Evolutionary conservation across 129 eudicot species (phyloP).

Genomic region (Mikania micrantha): DNA sequence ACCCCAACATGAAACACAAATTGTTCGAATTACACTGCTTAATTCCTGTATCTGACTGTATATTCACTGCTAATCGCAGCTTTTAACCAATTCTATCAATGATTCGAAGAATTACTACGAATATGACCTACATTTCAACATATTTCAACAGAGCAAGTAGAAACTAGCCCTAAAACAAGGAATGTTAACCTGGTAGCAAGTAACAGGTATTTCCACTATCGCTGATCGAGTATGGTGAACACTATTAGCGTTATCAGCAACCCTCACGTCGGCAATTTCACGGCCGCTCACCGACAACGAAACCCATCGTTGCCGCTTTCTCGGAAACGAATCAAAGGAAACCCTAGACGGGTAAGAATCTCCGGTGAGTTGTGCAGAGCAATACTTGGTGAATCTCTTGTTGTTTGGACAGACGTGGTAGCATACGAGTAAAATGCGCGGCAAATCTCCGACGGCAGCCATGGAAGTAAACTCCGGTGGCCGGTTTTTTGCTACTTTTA

Average conservation of each 20-base stretch:
- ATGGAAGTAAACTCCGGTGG: slow-evolving; percentile 8
- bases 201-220: slow-evolving; percentile 68
- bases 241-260: slow-evolving; percentile 22
- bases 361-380: not conserved
- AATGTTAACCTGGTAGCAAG: slow-evolving; percentile 69
- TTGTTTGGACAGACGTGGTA: slow-evolving; percentile 4
- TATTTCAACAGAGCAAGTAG: not conserved
- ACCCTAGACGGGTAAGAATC: slow-evolving; percentile 36
- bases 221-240: slow-evolving; percentile 29
- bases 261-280: slow-evolving; percentile 42
- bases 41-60: not conserved
- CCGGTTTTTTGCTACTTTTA: not conserved
- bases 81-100: not conserved
- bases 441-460: slow-evolving; percentile 8
- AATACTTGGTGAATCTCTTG: not conserved
- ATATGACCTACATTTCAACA: slow-evolving; percentile 13
- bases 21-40: not conserved
- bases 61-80: slow-evolving; percentile 4
- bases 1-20: slow-evolving; percentile 1
- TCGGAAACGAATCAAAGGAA: slow-evolving; percentile 12
- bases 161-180: not conserved
- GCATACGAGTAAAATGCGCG: not conserved
- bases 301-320: slow-evolving; percentile 11
- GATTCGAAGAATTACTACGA: not conserved
- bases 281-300: slow-evolving; percentile 23